Evolutionary conservation across 805 yeast species (phyloP).

Genomic region (Candida ponderosae): DNA sequence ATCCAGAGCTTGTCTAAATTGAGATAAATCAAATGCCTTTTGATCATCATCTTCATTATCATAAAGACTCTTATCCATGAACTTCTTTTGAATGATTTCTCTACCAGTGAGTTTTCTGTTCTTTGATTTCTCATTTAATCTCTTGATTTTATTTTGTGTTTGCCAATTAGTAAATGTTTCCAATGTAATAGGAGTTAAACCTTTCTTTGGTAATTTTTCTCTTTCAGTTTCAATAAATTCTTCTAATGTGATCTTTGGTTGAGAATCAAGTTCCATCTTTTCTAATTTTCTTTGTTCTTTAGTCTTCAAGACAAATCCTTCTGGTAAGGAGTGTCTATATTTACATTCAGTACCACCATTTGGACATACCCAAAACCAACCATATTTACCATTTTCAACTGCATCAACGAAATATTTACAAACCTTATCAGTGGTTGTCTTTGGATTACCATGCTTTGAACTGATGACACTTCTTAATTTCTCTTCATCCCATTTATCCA

Average conservation of each 20-base stretch:
- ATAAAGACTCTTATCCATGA: conserved; percentile 45
- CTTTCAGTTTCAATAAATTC: conserved; percentile 95
- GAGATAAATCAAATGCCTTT: conserved; percentile 34
- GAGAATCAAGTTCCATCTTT: conserved; percentile 71
- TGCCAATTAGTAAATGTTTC: conserved; percentile 84
- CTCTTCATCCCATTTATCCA: conserved; percentile 97
- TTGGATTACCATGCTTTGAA: conserved; percentile 92
- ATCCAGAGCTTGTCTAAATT: conserved; percentile 29
- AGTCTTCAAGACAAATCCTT: conserved; percentile 94
- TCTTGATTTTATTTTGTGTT: conserved; percentile 52
- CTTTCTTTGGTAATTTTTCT: conserved; percentile 62
- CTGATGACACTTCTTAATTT: conserved; percentile 78
- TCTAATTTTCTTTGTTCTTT: conserved; percentile 92
- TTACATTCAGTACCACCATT: conserved; percentile 86
- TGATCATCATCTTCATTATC: conserved; percentile 37
- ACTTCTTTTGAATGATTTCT: conserved; percentile 58
- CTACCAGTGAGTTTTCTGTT: conserved; percentile 56
- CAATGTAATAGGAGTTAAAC: conserved; percentile 79
- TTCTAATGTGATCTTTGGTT: conserved; percentile 88
- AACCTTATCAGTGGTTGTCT: conserved; percentile 89
- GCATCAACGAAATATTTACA: conserved; percentile 95
- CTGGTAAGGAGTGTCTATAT: conserved; percentile 92
- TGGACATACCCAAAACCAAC: conserved; percentile 99
- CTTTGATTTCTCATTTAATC: conserved; percentile 33
- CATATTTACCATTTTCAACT: conserved; percentile 94